Evolutionary conservation across 2,329 filamentous ascomycete genomes (phyloP).

Genomic region (Exophiala calicioides): DNA sequence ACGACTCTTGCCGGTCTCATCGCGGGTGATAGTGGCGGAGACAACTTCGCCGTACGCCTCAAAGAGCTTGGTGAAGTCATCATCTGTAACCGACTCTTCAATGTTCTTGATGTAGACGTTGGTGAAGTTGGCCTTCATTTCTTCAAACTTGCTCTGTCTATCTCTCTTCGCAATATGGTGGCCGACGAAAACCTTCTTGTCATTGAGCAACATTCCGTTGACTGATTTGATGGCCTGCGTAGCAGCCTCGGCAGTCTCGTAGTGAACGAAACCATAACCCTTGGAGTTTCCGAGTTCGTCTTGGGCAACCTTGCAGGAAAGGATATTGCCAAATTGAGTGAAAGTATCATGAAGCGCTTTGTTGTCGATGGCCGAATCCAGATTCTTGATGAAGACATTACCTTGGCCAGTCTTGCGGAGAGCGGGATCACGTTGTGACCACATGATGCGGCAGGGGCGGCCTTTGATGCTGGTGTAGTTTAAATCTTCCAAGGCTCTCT

Average conservation of each 20-base stretch:
- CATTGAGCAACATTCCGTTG: constrained; percentile 98
- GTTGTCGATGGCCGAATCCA: constrained; percentile 98
- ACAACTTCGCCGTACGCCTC: constrained; percentile 92
- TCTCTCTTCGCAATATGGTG: constrained; percentile 99
- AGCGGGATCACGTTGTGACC: constrained; percentile 98
- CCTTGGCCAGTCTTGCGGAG: constrained; percentile 99
- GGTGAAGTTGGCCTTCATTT: constrained; percentile 99
- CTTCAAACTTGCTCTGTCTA: constrained; percentile 99
- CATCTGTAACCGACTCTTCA: constrained; percentile 77
- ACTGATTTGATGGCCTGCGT: constrained; percentile 98
- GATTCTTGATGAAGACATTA: constrained; percentile 99
- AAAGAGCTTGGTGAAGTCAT: constrained; percentile 92
- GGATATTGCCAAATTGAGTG: constrained; percentile 96
- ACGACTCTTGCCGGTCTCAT: constrained; percentile 86
- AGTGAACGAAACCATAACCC: constrained; percentile 99
- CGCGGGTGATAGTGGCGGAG: constrained; percentile 88
- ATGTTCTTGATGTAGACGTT: constrained; percentile 99
- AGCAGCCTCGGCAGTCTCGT: constrained; percentile 97
- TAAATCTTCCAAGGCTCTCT: constrained; percentile 97
- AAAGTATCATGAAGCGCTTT: constrained; percentile 99
- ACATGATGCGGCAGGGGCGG: constrained; percentile 99
- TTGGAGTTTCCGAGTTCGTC: constrained; percentile 97
- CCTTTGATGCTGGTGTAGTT: constrained; percentile 99
- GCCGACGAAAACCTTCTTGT: constrained; percentile 99
- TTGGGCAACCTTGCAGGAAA: constrained; percentile 99